These are phyloP conservation scores for Chaetomiaceae sp. DNA, from an alignment of 2,329 filamentous ascomycete genomes.

Conservation along the genomic window DNA sequence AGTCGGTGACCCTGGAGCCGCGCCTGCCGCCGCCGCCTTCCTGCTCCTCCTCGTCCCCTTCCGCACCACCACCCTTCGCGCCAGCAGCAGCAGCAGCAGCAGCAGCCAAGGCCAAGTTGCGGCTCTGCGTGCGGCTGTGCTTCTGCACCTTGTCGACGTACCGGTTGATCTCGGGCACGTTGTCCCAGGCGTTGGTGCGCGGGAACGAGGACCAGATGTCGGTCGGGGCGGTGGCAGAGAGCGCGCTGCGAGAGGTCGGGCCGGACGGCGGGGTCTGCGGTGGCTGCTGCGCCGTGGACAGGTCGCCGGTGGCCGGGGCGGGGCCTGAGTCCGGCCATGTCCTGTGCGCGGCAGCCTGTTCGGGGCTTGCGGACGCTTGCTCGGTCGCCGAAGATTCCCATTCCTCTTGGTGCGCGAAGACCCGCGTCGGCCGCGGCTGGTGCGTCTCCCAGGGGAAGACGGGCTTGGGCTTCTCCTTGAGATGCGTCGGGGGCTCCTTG, in stretches of 20 bases:
- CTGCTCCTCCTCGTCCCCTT: neutral
- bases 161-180: constrained; percentile 76
- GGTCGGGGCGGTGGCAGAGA: constrained; percentile 38
- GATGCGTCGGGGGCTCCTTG: constrained; percentile 49
- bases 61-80: too few relatives aligned
- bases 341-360: constrained; percentile 25
- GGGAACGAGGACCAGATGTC: constrained; percentile 68
- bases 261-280: constrained; percentile 30
- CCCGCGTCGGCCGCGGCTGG: constrained; percentile 55
- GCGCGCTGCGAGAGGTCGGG: constrained; percentile 44
- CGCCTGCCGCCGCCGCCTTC: constrained; percentile 25
- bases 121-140: constrained; percentile 38
- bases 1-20: constrained; percentile 72
- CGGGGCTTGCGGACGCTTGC: constrained; percentile 23
- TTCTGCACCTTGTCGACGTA: constrained; percentile 77
- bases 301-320: constrained; percentile 17
- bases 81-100: too few relatives aligned
- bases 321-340: constrained; percentile 12
- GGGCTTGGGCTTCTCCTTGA: constrained; percentile 51
- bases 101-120: constrained; percentile 26
- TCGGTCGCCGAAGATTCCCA: constrained; percentile 25
- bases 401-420: constrained; percentile 54
- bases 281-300: constrained; percentile 32
- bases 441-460: constrained; percentile 90
- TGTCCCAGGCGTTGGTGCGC: constrained; percentile 89